phyloP scores from a whole-genome alignment of 225 moss, liverwort and hornwort species.

The Marchantia polymorpha region DNA sequence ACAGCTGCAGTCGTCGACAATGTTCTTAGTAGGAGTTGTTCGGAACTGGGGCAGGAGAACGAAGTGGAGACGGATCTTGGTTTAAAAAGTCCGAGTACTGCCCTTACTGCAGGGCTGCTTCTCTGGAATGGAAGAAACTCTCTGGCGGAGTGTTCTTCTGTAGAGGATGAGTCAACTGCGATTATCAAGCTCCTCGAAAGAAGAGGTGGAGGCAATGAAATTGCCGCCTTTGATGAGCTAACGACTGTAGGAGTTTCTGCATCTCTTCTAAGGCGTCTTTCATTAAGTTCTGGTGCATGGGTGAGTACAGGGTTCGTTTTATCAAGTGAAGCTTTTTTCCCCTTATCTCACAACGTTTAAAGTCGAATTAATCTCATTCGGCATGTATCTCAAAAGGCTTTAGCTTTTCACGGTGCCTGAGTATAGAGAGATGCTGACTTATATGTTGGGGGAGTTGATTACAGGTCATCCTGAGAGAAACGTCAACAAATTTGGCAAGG shows the following conservation, averaged over 20 bases:
- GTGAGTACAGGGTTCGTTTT: slow-evolving; percentile 15
- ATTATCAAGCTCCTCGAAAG: slow-evolving; percentile 7
- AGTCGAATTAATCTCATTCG: not conserved
- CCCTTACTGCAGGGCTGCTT: slow-evolving; percentile 37
- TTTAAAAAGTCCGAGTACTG: slow-evolving; percentile 6
- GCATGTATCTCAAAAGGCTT: not conserved
- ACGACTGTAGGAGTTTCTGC: slow-evolving; percentile 41
- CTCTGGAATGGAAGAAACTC: slow-evolving; percentile 24
- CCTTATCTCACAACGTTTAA: not conserved
- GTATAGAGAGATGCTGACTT: not conserved
- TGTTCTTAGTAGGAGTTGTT: slow-evolving; percentile 14
- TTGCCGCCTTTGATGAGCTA: slow-evolving; percentile 36
- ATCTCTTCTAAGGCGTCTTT: slow-evolving; percentile 32
- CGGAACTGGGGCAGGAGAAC: not conserved
- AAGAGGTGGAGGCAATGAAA: slow-evolving; percentile 31
- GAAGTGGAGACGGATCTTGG: not conserved
- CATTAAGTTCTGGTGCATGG: slow-evolving; percentile 40
- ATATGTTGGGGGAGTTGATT: not conserved
- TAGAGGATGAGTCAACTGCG: not conserved
- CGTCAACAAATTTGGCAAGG: slow-evolving; percentile 24
- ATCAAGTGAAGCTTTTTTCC: not conserved
- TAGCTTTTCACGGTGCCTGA: not conserved
- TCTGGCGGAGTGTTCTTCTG: not conserved
- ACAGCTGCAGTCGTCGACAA: slow-evolving; percentile 33
- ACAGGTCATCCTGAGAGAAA: slow-evolving; percentile 40